Percentiles rank a stretch among this genome's conserved stretches.
Conservation (phyloP, 306 rosid genomes). For the Quercus bicolor region DNA sequence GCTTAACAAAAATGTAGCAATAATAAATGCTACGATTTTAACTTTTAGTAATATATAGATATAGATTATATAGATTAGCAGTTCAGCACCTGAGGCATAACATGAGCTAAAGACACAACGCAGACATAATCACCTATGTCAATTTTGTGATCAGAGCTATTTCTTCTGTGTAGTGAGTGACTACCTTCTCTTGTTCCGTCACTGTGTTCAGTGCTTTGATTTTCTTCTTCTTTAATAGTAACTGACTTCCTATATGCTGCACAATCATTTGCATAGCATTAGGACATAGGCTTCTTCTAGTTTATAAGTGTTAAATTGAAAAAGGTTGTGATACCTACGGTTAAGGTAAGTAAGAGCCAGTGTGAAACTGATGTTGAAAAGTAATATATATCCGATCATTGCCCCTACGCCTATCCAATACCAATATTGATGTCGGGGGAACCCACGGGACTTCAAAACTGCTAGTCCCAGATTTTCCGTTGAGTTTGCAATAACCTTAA, state of each 20-base stretch:
- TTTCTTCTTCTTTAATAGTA: conserved; percentile 31
- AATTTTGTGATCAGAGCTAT: conserved; percentile 2
- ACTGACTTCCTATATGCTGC: conserved; percentile 46
- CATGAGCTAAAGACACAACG: too few relatives aligned
- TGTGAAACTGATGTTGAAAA: conserved; percentile 46
- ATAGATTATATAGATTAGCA: too few relatives aligned
- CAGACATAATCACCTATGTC: conserved; percentile 6
- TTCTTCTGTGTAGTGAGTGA: not conserved
- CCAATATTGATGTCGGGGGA: conserved; percentile 56
- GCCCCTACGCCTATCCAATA: conserved; percentile 70
- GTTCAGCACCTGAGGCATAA: not conserved
- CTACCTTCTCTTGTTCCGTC: conserved; percentile 1
- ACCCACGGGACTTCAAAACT: conserved; percentile 48
- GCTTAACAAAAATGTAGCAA: too few relatives aligned
- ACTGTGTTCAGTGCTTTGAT: conserved; percentile 13
- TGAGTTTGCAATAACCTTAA: conserved; percentile 40
- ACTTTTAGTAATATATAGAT: too few relatives aligned
- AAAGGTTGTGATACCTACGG: conserved; percentile 37
- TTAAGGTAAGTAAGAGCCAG: conserved; percentile 51
- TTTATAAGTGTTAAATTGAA: not conserved
- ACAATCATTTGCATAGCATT: conserved; percentile 4
- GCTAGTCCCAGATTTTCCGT: conserved; percentile 37
- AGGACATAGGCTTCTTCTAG: not conserved
- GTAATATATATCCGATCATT: conserved; percentile 41
- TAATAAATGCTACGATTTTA: accelerated